Base-by-base conservation (phyloP, 2,329 filamentous ascomycete species). In the Neonectria hederae region DNA sequence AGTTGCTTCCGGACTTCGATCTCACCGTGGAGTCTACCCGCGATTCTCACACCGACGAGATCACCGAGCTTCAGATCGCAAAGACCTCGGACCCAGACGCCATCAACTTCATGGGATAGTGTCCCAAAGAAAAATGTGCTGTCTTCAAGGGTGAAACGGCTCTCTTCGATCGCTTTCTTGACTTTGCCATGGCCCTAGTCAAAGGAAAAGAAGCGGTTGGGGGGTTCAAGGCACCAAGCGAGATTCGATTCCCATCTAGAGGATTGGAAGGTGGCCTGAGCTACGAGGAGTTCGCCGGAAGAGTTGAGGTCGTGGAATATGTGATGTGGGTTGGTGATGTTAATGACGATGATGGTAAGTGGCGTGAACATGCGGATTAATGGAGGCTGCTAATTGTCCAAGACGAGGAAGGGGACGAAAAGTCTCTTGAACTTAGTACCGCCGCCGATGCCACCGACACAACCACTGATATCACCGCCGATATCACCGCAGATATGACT, bases 221-320 rank as follows among this genome's bases (percentile, higher is more conserved):
- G 11, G 57, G 65, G 2, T 60, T 73, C 42, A 69, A 70, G 43
- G 59, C 70, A 1, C 54, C 68, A 21, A 49, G 58, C 5, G 46
- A 67, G 14, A 24, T 72, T 11, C 62, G 67, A 7, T 58, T 74
- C 13, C 73, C 73, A 17, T 21, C n/a, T 5, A 55, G 56, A 5
- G 73, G 73, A 4, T 51, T 75, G 2, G 63, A 67, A 22, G 54
- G 49, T 8, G 70, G 70, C 14, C 57, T 75, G 21, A 42, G 51
- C 4, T 75, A 70, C 35, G 63, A 69, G 13, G 57, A 69, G 2
- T 75, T 75, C 42, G 71, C 64, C 5, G 40, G 46, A 17, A 65
- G 65, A 22, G 73, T 75, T 8, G 73, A 75, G 59, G 52, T 74
- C 11, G 63, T 75, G 21, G 69, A 75, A 52, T 74, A 70, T 53